These are phyloP conservation scores for Clonostachys sp. DNA, from an alignment of 2,329 filamentous ascomycete genomes.

Conservation along the genomic window DNA sequence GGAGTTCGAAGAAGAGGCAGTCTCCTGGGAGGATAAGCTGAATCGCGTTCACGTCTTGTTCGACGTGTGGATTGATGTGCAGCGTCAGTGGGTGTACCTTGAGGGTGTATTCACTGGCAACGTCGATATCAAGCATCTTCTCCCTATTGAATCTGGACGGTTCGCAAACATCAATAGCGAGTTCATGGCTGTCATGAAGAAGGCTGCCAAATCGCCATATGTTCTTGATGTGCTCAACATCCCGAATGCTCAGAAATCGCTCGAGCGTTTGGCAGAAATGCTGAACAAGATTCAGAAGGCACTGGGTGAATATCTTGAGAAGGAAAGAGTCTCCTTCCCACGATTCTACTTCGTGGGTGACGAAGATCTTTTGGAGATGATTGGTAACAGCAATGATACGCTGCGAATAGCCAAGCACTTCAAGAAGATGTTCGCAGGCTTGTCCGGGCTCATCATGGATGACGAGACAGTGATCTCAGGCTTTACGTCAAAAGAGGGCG, in stretches of 20 bases:
- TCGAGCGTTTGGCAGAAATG: constrained; percentile 93
- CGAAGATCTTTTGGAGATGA: constrained; percentile 97
- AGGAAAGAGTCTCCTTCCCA: constrained; percentile 94
- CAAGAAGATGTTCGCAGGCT: constrained; percentile 99
- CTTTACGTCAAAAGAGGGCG: constrained; percentile 92
- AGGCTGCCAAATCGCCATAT: constrained; percentile 93
- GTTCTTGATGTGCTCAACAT: constrained; percentile 96
- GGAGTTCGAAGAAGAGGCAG: constrained; percentile 96
- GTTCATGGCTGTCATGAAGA: constrained; percentile 99
- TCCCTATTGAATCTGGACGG: constrained; percentile 91
- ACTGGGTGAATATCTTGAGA: constrained; percentile 95
- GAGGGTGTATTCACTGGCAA: constrained; percentile 99
- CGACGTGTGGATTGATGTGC: constrained; percentile 99
- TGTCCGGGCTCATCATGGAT: constrained; percentile 86
- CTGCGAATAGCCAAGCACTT: constrained; percentile 96
- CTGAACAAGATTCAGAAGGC: constrained; percentile 99
- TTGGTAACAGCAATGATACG: constrained; percentile 98
- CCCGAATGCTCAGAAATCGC: constrained; percentile 88
- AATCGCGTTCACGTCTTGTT: constrained; percentile 97
- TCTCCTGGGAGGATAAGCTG: constrained; percentile 95
- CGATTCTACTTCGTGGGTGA: constrained; percentile 99
- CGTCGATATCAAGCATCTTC: constrained; percentile 94
- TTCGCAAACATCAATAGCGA: constrained; percentile 99
- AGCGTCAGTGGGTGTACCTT: constrained; percentile 98
- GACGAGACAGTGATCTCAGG: constrained; percentile 86